Base-by-base conservation (phyloP, 495 filamentous ascomycete genomes). In the Lasiosphaeria hispida region DNA sequence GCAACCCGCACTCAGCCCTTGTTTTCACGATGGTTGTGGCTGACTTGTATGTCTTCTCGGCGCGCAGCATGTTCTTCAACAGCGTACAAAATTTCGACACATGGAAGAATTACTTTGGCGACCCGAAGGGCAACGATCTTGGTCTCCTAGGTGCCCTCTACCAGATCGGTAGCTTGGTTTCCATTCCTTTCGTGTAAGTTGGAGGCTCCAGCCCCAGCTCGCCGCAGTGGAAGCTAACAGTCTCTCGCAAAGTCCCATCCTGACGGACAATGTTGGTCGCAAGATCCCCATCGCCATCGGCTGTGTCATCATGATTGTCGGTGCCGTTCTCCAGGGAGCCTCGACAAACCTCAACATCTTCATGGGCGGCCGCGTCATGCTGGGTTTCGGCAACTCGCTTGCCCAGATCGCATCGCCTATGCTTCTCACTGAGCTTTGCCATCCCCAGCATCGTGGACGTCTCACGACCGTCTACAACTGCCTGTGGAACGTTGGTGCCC, bases 71-170 rank as follows among this genome's bases (percentile, higher is more conserved):
- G 64, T 78, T 83, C 68, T 78, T 83, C 67, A 81, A 81, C 66
- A 68, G 69, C 39, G 78, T 81, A 9, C 81, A 84, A 67, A 76
- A 77, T 55, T 74, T 84, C 49, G 66, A 78, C 0, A 57, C 69
- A 34, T 84, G 81, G 81, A 69, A 79, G 55, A 45, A 45, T 10
- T 80, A 73, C 67, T 83, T 83, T 57, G 65, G 69, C 42, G 52
- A 84, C 59, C 86, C 86, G 0, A 42, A 62, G 13, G 80, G 79
- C 4, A 71, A 76, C 1, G 70, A 73, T 52, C 79, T 85, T 19
- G 86, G 86, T 69, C 77, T 89, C 39, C 79, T 90, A 9, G 82
- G 77, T 50, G 82, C 84, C n/a, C 78, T 88, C 64, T 85, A 88
- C 78, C 83, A 84, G 61, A 82, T 88, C 55, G 86, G 86, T 57